A percentile compares a stretch with the other conserved stretches of the same genome.
Evolutionary conservation across 2,329 filamentous ascomycete genomes (phyloP).

Genomic region (Xylaria sp.): DNA sequence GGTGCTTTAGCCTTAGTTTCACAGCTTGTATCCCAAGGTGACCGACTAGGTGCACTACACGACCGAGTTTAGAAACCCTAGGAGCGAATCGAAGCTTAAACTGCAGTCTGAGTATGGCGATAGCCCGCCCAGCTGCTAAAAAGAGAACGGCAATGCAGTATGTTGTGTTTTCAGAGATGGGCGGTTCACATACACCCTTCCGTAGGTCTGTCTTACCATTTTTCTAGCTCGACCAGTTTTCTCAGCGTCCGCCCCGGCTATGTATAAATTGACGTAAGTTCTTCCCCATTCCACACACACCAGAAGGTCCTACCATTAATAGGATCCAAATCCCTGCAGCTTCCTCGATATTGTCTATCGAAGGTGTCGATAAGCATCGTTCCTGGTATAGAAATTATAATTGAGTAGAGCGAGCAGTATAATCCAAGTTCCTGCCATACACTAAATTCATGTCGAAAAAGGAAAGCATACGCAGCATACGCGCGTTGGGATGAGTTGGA

Average conservation of each 20-base stretch:
- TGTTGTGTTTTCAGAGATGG: not conserved
- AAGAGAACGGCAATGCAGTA: not conserved
- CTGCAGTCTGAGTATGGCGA: not conserved
- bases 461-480: constrained; percentile 12
- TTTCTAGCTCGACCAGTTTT: not conserved
- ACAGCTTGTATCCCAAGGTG: not conserved
- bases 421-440: not conserved
- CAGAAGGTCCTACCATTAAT: not conserved
- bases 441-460: not conserved
- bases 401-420: not conserved
- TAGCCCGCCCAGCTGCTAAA: not conserved
- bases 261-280: not conserved
- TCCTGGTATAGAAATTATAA: not conserved
- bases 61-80: not conserved
- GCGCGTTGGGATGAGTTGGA: constrained; percentile 12
- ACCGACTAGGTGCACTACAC: not conserved
- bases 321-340: not conserved
- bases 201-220: not conserved
- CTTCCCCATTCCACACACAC: not conserved
- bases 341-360: not conserved
- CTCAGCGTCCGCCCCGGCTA: not conserved
- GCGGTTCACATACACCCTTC: not conserved
- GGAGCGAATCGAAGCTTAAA: not conserved
- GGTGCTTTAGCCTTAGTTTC: not conserved
- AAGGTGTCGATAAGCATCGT: not conserved